phyloP scores from a whole-genome alignment of 2,329 filamentous ascomycete genomes.

The Acarospora socialis region DNA sequence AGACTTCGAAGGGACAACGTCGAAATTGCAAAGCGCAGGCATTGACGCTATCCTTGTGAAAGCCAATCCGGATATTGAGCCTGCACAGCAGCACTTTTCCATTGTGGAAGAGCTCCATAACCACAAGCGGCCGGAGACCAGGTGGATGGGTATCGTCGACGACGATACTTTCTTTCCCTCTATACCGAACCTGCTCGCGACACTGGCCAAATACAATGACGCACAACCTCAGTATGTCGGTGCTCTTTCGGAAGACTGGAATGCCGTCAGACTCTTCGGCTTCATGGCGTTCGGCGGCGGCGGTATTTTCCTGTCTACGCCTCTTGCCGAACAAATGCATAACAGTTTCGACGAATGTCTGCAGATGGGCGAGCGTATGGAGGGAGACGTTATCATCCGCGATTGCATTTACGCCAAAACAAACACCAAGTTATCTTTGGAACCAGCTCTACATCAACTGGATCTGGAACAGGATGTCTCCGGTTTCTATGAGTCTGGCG shows the following conservation, averaged over 20 bases:
- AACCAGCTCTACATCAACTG: conserved; percentile 43
- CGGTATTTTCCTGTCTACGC: conserved; percentile 43
- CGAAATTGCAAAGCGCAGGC: conserved; percentile 11
- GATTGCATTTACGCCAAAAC: conserved; percentile 45
- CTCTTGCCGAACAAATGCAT: conserved; percentile 36
- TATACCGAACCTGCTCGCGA: conserved; percentile 35
- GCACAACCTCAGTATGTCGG: conserved; percentile 40
- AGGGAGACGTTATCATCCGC: conserved; percentile 44
- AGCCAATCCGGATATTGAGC: conserved; percentile 22
- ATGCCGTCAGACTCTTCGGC: conserved; percentile 38
- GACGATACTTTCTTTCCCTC: conserved; percentile 52
- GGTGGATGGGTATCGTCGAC: conserved; percentile 45
- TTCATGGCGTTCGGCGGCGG: conserved; percentile 48
- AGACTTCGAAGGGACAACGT: conserved; percentile 15
- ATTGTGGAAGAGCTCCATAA: conserved; percentile 37
- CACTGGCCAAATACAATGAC: conserved; percentile 36
- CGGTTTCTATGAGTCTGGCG: conserved; percentile 46
- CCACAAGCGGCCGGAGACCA: conserved; percentile 30
- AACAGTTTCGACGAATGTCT: conserved; percentile 36
- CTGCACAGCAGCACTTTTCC: conserved; percentile 41
- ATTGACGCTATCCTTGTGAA: conserved; percentile 30
- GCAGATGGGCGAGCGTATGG: conserved; percentile 16
- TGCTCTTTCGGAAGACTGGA: conserved; percentile 42
- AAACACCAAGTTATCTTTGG: conserved; percentile 37
- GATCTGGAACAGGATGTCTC: conserved; percentile 41